phyloP scores from a whole-genome alignment of 2,329 filamentous ascomycete species.

The Orbilia ellipsospora region DNA sequence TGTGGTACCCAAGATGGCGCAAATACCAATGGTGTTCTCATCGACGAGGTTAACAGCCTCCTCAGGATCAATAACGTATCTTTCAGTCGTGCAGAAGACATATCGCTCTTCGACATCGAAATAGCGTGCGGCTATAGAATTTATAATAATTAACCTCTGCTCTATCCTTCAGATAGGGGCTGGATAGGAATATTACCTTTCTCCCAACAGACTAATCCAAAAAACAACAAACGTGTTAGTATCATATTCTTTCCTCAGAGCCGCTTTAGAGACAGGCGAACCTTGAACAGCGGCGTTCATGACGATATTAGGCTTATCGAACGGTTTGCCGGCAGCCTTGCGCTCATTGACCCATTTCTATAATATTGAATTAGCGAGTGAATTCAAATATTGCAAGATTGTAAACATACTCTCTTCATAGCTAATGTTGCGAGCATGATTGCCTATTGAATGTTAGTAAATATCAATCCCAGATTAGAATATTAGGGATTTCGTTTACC shows the following conservation, averaged over 20 bases:
- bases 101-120: conserved; percentile 94
- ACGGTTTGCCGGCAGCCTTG: conserved; percentile 82
- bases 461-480: conserved; percentile 59
- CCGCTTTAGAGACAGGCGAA: conserved; percentile 61
- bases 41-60: conserved; percentile 72
- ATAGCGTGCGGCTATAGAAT: conserved; percentile 70
- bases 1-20: conserved; percentile 87
- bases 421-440: conserved; percentile 85
- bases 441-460: conserved; percentile 62
- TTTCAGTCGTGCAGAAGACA: conserved; percentile 72
- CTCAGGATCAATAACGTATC: conserved; percentile 73
- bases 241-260: too few species aligned
- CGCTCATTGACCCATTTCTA: conserved; percentile 82
- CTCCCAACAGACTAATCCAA: conserved; percentile 42
- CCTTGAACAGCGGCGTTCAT: conserved; percentile 98
- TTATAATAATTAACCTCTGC: too few species aligned
- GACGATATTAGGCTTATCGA: conserved; percentile 85
- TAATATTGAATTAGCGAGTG: not conserved
- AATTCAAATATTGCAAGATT: not conserved
- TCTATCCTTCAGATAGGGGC: too few species aligned
- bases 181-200: conserved; percentile 27
- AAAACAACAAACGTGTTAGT: too few species aligned
- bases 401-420: conserved; percentile 80
- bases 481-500: conserved; percentile 62
- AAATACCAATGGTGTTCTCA: conserved; percentile 88